phyloP scores from a whole-genome alignment of 2,329 filamentous ascomycete genomes.

The Nemania sp. region DNA sequence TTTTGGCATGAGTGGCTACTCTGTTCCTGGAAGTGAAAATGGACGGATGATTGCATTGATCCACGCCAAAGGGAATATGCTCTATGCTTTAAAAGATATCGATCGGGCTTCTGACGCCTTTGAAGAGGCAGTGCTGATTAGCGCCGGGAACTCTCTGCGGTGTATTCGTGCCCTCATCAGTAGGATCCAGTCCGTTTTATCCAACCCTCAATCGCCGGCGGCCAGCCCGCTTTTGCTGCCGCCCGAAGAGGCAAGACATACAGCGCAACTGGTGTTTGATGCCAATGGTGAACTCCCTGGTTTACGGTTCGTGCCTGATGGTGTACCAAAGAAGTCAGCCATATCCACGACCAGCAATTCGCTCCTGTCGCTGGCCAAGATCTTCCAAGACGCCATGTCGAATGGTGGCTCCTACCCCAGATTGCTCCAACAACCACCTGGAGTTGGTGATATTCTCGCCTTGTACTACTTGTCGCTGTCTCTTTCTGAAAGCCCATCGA shows the following conservation, averaged over 20 bases:
- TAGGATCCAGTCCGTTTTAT: constrained; percentile 74
- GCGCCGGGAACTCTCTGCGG: constrained; percentile 70
- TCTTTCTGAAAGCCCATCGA: constrained; percentile 93
- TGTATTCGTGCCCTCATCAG: constrained; percentile 80
- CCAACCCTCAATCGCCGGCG: constrained; percentile 47
- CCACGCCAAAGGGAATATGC: constrained; percentile 98
- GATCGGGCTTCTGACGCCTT: constrained; percentile 82
- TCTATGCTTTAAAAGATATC: constrained; percentile 87
- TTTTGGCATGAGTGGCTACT: constrained; percentile 82
- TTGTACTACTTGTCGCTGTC: constrained; percentile 95
- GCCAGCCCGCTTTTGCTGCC: constrained; percentile 74
- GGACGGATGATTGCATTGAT: constrained; percentile 91
- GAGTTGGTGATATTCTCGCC: constrained; percentile 89
- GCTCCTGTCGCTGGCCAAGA: constrained; percentile 91
- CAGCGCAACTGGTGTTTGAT: constrained; percentile 81
- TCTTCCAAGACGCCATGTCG: constrained; percentile 95
- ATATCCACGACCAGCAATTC: constrained; percentile 96
- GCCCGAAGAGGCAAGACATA: constrained; percentile 81
- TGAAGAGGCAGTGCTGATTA: constrained; percentile 91
- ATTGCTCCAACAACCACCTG: constrained; percentile 66
- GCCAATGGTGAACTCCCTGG: constrained; percentile 78
- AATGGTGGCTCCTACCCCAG: constrained; percentile 63
- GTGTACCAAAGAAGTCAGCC: constrained; percentile 74
- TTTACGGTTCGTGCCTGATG: constrained; percentile 71
- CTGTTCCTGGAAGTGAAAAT: constrained; percentile 83